Evolutionary conservation across 1,139 yeast genomes (phyloP).

Genomic region (Yamadazyma oceani): DNA sequence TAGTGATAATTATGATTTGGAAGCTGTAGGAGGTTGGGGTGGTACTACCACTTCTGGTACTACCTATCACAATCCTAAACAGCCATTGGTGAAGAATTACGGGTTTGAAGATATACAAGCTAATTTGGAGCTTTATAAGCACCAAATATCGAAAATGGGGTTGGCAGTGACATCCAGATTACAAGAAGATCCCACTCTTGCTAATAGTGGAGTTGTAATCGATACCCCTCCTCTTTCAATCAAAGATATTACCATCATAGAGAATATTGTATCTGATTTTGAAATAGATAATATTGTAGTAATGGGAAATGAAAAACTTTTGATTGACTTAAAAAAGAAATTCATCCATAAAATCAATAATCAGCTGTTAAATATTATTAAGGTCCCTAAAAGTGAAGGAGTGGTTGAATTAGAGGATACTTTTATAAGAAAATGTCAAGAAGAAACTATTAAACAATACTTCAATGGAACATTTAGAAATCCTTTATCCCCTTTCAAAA

Average conservation of each 20-base stretch:
- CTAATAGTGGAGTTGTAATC: conserved; percentile 63
- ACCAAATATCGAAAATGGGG: conserved; percentile 57
- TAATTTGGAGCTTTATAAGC: conserved; percentile 61
- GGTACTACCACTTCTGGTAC: conserved; percentile 82
- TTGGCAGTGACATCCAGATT: conserved; percentile 57
- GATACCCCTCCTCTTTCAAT: conserved; percentile 74
- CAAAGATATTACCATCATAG: conserved; percentile 53
- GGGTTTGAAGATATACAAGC: conserved; percentile 66
- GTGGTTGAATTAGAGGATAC: conserved; percentile 71
- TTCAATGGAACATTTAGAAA: conserved; percentile 76
- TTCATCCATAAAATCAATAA: conserved; percentile 48
- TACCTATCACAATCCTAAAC: conserved; percentile 76
- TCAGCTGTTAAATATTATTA: conserved; percentile 47
- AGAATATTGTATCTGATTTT: conserved; percentile 61
- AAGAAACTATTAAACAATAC: conserved; percentile 77
- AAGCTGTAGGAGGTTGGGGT: conserved; percentile 74
- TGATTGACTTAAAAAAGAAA: conserved; percentile 61
- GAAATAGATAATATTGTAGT: conserved; percentile 58
- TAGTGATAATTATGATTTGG: conserved; percentile 78
- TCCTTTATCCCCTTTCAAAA: conserved; percentile 70
- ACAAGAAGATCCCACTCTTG: conserved; percentile 52
- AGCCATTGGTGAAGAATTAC: conserved; percentile 78
- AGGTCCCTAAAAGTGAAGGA: conserved; percentile 72
- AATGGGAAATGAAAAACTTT: conserved; percentile 63
- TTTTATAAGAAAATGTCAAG: conserved; percentile 68